phyloP scores from a whole-genome alignment of 2,329 filamentous ascomycete species.

The Beauveria medogensis region DNA sequence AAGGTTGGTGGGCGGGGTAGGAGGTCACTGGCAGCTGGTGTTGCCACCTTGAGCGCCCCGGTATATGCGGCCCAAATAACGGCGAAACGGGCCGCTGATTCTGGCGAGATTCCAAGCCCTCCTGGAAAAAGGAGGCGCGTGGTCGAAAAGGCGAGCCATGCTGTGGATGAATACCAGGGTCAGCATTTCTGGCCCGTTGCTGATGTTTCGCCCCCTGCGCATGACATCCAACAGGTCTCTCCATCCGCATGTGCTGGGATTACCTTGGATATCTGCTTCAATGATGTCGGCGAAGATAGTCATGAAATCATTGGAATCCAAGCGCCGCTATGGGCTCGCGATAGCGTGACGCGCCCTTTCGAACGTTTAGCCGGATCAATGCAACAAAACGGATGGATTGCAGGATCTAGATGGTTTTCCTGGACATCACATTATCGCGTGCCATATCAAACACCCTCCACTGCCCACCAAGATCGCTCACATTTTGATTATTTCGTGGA shows the following conservation, averaged over 20 bases:
- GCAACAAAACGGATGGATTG: slow-evolving; percentile 1
- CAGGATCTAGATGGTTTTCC: slow-evolving; percentile 3
- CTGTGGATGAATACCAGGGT: not conserved
- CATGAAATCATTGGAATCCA: not conserved
- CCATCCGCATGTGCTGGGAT: not conserved
- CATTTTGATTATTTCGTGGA: not conserved
- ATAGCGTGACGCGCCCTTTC: not conserved
- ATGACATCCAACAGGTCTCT: not conserved
- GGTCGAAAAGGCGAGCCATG: not conserved
- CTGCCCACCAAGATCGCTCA: not conserved
- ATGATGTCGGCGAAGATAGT: not conserved
- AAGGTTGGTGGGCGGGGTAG: slow-evolving; percentile 18
- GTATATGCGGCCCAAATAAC: slow-evolving; percentile 37
- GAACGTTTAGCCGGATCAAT: not conserved
- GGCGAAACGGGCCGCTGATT: slow-evolving; percentile 22
- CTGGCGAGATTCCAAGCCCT: slow-evolving; percentile 14
- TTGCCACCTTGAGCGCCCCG: slow-evolving; percentile 42
- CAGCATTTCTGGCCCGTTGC: not conserved
- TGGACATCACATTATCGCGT: not conserved
- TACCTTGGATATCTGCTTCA: not conserved
- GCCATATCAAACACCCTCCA: not conserved
- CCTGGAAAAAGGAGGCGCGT: slow-evolving; percentile 17
- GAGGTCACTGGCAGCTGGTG: slow-evolving; percentile 31
- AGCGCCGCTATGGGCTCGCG: not conserved
- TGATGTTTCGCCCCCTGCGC: not conserved